These are phyloP conservation scores for Sporothrix dimorphospora DNA, from an alignment of 2,329 filamentous ascomycete genomes.

Conservation along the genomic window DNA sequence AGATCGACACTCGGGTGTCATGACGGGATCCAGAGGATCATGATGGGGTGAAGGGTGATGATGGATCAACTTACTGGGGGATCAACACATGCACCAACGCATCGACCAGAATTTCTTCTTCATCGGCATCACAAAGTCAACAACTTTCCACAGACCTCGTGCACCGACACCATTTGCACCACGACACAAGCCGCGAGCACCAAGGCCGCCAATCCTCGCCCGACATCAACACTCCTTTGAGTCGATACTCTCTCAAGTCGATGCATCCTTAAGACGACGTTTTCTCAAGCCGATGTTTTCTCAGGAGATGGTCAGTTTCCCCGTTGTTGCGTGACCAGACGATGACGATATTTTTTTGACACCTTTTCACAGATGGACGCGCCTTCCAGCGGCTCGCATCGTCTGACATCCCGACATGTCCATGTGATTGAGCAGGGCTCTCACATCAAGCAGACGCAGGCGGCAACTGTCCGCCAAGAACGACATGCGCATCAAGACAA, in stretches of 20 bases:
- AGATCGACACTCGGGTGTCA: conserved; percentile 11
- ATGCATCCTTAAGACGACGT: neutral
- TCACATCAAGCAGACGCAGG: conserved; percentile 13
- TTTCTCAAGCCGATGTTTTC: conserved; percentile 1
- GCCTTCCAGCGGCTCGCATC: neutral
- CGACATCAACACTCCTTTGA: neutral
- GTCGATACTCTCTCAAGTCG: neutral
- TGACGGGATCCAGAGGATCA: conserved; percentile 1
- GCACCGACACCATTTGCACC: conserved; percentile 5
- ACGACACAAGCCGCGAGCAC: neutral
- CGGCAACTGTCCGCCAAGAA: conserved; percentile 2
- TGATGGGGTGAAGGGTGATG: neutral
- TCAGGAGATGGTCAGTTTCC: conserved; percentile 1
- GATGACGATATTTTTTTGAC: conserved; percentile 2
- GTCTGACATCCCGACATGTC: conserved; percentile 6
- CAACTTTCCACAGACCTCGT: neutral
- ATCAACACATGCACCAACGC: conserved; percentile 3
- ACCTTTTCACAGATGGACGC: conserved; percentile 5
- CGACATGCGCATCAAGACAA: conserved; percentile 6
- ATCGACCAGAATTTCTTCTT: neutral
- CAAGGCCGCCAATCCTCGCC: neutral
- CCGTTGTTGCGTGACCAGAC: neutral
- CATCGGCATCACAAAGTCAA: conserved; percentile 7
- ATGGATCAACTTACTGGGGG: neutral
- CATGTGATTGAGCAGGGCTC: conserved; percentile 1